Evolutionary conservation across 2,329 filamentous ascomycete genomes (phyloP).

Genomic region (Fusarium graminum): DNA sequence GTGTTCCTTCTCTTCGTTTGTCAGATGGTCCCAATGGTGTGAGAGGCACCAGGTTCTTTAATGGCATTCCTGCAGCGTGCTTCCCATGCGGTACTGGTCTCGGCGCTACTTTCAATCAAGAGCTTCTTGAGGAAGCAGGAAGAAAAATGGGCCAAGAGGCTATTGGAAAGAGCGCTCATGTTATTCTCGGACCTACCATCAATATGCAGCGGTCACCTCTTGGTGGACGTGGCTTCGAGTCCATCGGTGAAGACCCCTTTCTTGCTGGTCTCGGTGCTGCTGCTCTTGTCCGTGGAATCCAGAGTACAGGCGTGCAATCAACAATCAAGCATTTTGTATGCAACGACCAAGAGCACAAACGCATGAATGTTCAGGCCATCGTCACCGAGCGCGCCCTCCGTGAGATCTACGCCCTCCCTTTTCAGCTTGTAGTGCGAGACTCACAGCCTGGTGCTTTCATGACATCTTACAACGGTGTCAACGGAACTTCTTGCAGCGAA

Average conservation of each 20-base stretch:
- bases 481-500: slow-evolving; percentile 68
- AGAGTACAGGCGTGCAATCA: slow-evolving; percentile 68
- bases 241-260: slow-evolving; percentile 69
- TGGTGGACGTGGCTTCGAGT: slow-evolving; percentile 71
- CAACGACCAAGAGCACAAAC: slow-evolving; percentile 71
- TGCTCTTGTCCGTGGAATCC: slow-evolving; percentile 67
- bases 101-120: slow-evolving; percentile 69
- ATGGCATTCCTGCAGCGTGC: slow-evolving; percentile 52
- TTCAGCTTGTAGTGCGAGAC: slow-evolving; percentile 68
- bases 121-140: slow-evolving; percentile 65
- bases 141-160: slow-evolving; percentile 66
- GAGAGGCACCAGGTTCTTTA: background rate
- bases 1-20: background rate
- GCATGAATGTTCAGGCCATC: slow-evolving; percentile 67
- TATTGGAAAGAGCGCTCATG: slow-evolving; percentile 68
- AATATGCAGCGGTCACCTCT: slow-evolving; percentile 73
- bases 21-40: background rate
- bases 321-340: slow-evolving; percentile 73
- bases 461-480: slow-evolving; percentile 71
- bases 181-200: slow-evolving; percentile 72
- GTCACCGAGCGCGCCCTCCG: slow-evolving; percentile 68
- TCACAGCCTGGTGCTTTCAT: slow-evolving; percentile 67
- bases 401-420: slow-evolving; percentile 70
- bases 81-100: slow-evolving; percentile 71
- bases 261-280: slow-evolving; percentile 68